A percentile compares a stretch with the other conserved stretches of the same genome.
phyloP scores from a whole-genome alignment of 139 green algal genomes.

The Diplosphaera chodatii region DNA sequence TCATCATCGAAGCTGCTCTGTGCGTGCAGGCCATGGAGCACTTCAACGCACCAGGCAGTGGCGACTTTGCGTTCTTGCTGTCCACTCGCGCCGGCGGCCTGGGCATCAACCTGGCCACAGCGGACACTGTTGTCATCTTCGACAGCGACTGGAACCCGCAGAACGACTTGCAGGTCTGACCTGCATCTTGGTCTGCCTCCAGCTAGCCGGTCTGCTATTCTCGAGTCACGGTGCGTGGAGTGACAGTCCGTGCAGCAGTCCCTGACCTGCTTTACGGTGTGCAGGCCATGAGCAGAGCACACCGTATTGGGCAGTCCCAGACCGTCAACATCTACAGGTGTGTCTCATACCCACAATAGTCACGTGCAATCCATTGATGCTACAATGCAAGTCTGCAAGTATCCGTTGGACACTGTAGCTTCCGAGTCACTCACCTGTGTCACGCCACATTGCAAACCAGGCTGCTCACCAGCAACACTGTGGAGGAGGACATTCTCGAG shows the following conservation, averaged over 20 bases:
- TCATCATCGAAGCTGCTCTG: no score
- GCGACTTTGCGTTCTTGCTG: slow-evolving; percentile 94
- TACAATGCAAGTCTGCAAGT: no score
- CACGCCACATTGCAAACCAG: no score
- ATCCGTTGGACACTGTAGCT: no score
- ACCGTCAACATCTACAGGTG: slow-evolving; percentile 91
- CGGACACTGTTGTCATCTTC: slow-evolving; percentile 82
- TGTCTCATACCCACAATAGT: no score
- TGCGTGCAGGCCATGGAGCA: slow-evolving; percentile 77
- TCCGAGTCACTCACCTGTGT: no score
- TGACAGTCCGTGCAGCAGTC: no score
- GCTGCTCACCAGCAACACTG: slow-evolving; percentile 77
- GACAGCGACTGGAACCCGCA: slow-evolving; percentile 52
- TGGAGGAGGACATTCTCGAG: slow-evolving; percentile 94
- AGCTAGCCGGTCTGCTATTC: no score
- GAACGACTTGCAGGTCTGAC: slow-evolving; percentile 84
- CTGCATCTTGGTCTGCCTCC: no score
- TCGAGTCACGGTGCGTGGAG: no score
- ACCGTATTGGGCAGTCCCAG: slow-evolving; percentile 93
- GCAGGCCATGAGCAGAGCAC: slow-evolving; percentile 89
- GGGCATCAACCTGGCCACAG: slow-evolving; percentile 85
- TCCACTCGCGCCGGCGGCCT: slow-evolving; percentile 81
- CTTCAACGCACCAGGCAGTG: slow-evolving; percentile 83
- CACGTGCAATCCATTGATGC: no score
- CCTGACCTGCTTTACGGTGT: no score